These are phyloP conservation scores for Fistulinella staudtii DNA, from an alignment of 1,284 basidiomycete species.

Conservation along the genomic window DNA sequence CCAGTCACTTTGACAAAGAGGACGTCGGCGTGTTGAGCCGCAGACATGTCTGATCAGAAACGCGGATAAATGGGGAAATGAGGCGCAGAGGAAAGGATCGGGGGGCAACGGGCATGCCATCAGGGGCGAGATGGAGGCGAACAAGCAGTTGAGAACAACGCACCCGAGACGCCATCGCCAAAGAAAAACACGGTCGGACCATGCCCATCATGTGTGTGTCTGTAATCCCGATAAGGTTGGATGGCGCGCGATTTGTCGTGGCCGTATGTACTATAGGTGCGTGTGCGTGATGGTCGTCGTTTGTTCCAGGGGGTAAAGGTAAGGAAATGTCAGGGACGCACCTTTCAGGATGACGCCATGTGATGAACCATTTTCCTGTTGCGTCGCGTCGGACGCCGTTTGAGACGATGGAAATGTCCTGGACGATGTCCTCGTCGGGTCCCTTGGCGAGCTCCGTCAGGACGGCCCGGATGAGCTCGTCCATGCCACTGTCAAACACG, in stretches of 20 bases:
- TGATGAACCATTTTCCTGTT: slow-evolving; percentile 69
- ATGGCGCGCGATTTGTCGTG: slow-evolving; percentile 95
- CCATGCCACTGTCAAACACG: slow-evolving; percentile 69
- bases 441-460: slow-evolving; percentile 71
- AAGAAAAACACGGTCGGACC: slow-evolving; percentile 93
- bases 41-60: slow-evolving; percentile 79
- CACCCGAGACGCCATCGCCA: slow-evolving; percentile 90
- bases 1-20: slow-evolving; percentile 85
- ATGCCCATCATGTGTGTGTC: slow-evolving; percentile 49
- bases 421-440: slow-evolving; percentile 54
- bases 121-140: no score
- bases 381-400: slow-evolving; percentile 80
- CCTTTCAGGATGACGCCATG: slow-evolving; percentile 86
- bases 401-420: slow-evolving; percentile 83
- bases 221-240: slow-evolving; percentile 60
- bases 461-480: slow-evolving; percentile 85
- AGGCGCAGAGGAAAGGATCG: neutral
- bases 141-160: no score
- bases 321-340: no score
- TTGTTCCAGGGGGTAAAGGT: no score
- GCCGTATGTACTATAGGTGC: slow-evolving; percentile 51
- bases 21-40: slow-evolving; percentile 84
- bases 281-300: no score
- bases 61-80: no score
- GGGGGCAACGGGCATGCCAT: no score